Base-by-base conservation (phyloP, 306 rosid species). In the Gillenia trifoliata region DNA sequence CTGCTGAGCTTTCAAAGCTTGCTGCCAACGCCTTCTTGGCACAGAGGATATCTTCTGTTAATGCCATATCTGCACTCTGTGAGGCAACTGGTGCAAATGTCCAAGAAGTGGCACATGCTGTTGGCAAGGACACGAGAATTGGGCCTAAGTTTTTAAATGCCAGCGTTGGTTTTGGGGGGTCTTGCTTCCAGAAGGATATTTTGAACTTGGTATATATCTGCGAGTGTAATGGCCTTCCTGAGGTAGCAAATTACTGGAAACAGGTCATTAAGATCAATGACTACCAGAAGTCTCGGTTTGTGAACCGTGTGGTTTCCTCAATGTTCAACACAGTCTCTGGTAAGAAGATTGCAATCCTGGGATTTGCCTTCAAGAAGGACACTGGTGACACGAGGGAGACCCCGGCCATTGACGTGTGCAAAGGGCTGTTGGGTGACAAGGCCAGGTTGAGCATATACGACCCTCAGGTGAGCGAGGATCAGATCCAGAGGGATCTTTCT, bases 11-110 rank as follows among this genome's bases (percentile, higher is more conserved):
- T 30, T 92, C 98, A 8, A 92, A 92, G 88, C 98, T 92, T 45
- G 98, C 98, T 26, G 98, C 98, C 71, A 92, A 92, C 77, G 96
- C 98, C 62, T 92, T 92, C 38, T 72, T 92, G 87, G 98, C 98
- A 2, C 98, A 92, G 83, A 88, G 98, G 78, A 92, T 92, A 71
- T 92, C 98, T 52, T 92, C 98, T 15, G 98, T 92, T 66, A 92
- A 92, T 72, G 96, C 98, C 68, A 92, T 92, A 80, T 92, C 98
- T 0, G 98, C 98, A 0, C 90, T 92, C 41, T 92, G 98, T 11
- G 98, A 92, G 80, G 94, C 98, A 67, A 92, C 98, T 2, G 98
- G 98, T 70, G 98, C 98, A 62, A 92, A 92, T 83, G 90, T 92
- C 77, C 65, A 87, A 20, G 85, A 92, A 75, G 98, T 92, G 62